Evolutionary conservation across 192 early-diverging fungal species (phyloP), one percentile per base, ranked within the genome.

Genomic region (Backusella liffmaniae): DNA sequence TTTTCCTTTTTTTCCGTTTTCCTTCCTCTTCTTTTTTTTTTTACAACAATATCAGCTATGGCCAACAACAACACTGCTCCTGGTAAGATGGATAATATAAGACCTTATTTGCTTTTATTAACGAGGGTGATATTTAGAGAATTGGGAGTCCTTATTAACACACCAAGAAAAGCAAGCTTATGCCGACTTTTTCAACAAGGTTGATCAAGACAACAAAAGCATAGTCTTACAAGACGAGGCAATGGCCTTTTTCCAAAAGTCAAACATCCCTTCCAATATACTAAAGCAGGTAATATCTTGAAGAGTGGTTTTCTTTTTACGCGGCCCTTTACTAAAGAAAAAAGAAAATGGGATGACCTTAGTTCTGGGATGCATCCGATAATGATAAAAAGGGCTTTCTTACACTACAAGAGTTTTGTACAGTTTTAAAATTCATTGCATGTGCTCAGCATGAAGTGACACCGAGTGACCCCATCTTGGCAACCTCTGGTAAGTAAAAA

Each of bases 381-480:
- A 74, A 84, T 9, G 94, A 95, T 26, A 86, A 90, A 77, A 91
- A 92, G 77, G 97, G 96, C 9, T 89, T 91, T 44, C 81, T 97
- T 74, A 92, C 88, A n/a, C 83, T 88, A 42, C 79, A 85, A n/a
- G 92, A 88, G 44, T 98, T 98, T 82, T 86, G 82, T 72, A 88
- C 91, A 23, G 93, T 93, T 7, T 77, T 97, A 74, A 98, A 97
- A 79, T 84, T 97, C 73, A 97, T 98, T 79, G 93, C 95, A 9
- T 85, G 95, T 53, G 93, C 89, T 23, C 97, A 98, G 80, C 87
- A 86, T 56, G 93, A 92, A 29, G 87, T 91, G 29, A n/a, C 74
- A 15, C 35, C 70, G 15, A 8, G 42, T 71, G 70, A 84, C 85
- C 1, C 87, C 86, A 86, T 41, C 76, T 49, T 71, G 70, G 39